A percentile compares a stretch with the other conserved stretches of the same genome.
These are phyloP conservation scores for Apium graveolens DNA, from an alignment of 129 eudicot genomes.

Conservation along the genomic window DNA sequence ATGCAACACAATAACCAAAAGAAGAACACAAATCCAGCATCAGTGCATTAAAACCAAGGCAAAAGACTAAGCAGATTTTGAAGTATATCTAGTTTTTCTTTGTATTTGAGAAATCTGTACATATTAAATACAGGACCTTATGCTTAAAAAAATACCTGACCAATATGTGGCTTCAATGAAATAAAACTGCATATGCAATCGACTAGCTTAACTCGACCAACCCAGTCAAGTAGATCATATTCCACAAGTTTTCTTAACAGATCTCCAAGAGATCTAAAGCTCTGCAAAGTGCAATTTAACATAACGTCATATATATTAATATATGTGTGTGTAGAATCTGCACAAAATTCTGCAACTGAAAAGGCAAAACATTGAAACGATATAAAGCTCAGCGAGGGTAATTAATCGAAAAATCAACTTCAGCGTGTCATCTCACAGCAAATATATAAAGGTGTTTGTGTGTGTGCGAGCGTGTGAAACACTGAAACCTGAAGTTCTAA, in stretches of 20 bases:
- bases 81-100: not conserved
- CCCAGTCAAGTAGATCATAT: slow-evolving; percentile 61
- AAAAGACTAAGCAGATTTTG: not conserved
- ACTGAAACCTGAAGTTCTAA: not conserved
- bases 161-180: slow-evolving; percentile 52
- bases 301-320: not conserved
- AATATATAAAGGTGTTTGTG: not conserved
- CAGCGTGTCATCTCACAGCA: slow-evolving; percentile 1
- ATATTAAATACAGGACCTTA: not conserved
- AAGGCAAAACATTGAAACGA: slow-evolving; percentile 24
- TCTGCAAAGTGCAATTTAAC: slow-evolving; percentile 30
- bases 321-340: not conserved
- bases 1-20: slow-evolving; percentile 6
- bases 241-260: slow-evolving; percentile 63
- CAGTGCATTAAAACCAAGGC: slow-evolving; percentile 1
- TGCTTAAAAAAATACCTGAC: slow-evolving; percentile 58
- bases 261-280: slow-evolving; percentile 61
- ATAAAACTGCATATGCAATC: slow-evolving; percentile 78
- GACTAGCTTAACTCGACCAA: slow-evolving; percentile 69
- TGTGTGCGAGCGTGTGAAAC: not conserved
- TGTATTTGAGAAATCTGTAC: not conserved
- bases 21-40: slow-evolving; percentile 14
- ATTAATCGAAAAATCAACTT: slow-evolving; percentile 21
- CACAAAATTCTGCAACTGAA: not conserved
- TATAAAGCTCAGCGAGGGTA: slow-evolving; percentile 43